These are phyloP conservation scores for Gelatoporia subvermispora DNA, from an alignment of 768 basidiomycete species.

Conservation along the genomic window DNA sequence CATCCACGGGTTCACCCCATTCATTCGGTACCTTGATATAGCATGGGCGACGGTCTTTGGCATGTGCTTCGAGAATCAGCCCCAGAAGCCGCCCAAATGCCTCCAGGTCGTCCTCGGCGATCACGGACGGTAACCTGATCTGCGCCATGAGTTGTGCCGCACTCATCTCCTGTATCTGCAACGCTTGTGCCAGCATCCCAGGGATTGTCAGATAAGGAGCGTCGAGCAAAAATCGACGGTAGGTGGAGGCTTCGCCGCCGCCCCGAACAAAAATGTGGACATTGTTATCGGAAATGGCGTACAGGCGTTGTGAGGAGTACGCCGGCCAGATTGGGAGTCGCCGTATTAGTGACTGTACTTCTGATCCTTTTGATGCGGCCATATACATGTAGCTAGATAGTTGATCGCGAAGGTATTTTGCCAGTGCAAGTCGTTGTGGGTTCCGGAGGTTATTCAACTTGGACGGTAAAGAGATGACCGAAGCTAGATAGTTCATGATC, in stretches of 20 bases:
- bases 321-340: not conserved
- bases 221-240: not conserved
- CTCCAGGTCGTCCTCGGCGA: not conserved
- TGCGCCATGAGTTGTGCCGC: not conserved
- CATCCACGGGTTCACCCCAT: not conserved
- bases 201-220: not conserved
- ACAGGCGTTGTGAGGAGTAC: not conserved
- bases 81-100: not conserved
- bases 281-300: not conserved
- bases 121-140: not conserved
- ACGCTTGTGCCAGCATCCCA: not conserved
- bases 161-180: not conserved
- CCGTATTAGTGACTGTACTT: not conserved
- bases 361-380: too few relatives aligned
- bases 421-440: too few relatives aligned
- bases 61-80: not conserved
- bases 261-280: not conserved
- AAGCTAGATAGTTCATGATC: too few relatives aligned
- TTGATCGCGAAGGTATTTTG: too few relatives aligned
- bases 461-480: too few relatives aligned
- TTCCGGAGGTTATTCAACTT: too few relatives aligned
- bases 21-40: slow-evolving; percentile 4
- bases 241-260: not conserved
- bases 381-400: too few relatives aligned
- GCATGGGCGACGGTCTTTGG: not conserved